Conservation (phyloP, 2,329 filamentous ascomycete species). For the Colletotrichum sp. region DNA sequence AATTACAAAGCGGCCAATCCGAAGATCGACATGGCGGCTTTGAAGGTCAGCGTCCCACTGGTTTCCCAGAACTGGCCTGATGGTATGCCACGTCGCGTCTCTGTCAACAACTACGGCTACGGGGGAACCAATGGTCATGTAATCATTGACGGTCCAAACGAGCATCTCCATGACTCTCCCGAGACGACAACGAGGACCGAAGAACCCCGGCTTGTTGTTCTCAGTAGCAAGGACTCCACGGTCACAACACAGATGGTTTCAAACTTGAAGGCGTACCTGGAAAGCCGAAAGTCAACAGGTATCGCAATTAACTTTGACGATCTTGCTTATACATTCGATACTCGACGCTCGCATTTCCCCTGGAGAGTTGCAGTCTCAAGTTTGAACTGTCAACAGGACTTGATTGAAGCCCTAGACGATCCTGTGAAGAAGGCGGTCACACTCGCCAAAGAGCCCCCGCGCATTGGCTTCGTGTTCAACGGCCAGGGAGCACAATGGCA, state of each 20-base stretch:
- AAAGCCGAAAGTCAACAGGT: neutral
- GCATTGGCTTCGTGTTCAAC: conserved; percentile 34
- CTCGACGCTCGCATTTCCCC: neutral
- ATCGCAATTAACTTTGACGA: neutral
- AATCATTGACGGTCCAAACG: conserved; percentile 28
- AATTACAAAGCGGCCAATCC: conserved; percentile 53
- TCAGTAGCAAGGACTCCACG: neutral
- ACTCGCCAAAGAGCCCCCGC: neutral
- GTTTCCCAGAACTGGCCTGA: neutral
- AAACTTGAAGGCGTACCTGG: neutral
- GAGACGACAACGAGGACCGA: too few species aligned
- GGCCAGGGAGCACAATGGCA: conserved; percentile 42
- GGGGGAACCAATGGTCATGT: conserved; percentile 14
- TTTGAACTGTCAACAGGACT: conserved; percentile 10
- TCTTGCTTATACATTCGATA: conserved; percentile 24
- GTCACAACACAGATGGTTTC: neutral
- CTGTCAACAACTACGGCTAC: conserved; percentile 18
- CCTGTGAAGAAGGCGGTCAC: conserved; percentile 12
- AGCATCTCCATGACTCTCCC: neutral
- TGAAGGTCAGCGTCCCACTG: neutral
- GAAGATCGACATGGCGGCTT: conserved; percentile 31
- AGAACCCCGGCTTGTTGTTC: neutral
- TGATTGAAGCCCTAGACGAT: neutral
- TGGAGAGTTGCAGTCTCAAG: conserved; percentile 24
- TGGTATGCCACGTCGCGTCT: neutral